Evolutionary conservation across 192 early-diverging fungal genomes (phyloP).

Genomic region (Phlyctochytrium arcticum): DNA sequence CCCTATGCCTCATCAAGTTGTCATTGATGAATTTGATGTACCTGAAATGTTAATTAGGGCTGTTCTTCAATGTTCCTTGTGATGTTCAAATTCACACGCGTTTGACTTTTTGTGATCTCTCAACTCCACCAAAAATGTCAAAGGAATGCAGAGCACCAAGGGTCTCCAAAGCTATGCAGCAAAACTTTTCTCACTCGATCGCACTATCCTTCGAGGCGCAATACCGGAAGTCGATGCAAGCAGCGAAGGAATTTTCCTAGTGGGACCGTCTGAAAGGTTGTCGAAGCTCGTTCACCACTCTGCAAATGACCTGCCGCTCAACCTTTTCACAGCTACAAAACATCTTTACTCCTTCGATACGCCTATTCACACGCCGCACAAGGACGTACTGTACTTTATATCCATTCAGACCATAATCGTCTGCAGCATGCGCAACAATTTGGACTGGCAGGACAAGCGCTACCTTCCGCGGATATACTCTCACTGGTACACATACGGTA

Average conservation of each 20-base stretch:
- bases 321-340: neutral
- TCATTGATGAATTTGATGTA: too few relatives aligned
- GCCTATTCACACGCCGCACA: neutral
- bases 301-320: neutral
- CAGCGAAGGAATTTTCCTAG: neutral
- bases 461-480: neutral
- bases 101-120: too few relatives aligned
- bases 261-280: neutral
- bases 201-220: too few relatives aligned
- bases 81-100: too few relatives aligned
- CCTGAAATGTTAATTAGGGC: too few relatives aligned
- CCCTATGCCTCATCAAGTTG: too few relatives aligned
- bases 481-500: neutral
- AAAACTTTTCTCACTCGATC: too few relatives aligned
- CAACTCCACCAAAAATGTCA: too few relatives aligned
- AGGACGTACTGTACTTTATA: neutral
- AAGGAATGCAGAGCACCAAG: too few relatives aligned
- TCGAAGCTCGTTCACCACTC: neutral
- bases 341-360: neutral
- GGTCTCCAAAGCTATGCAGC: too few relatives aligned
- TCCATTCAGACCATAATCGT: neutral
- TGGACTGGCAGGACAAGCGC: neutral
- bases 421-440: neutral
- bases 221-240: too few relatives aligned
- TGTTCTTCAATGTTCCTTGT: too few relatives aligned